These are phyloP conservation scores for Arctium lappa DNA, from an alignment of 129 eudicot species.

Conservation along the genomic window DNA sequence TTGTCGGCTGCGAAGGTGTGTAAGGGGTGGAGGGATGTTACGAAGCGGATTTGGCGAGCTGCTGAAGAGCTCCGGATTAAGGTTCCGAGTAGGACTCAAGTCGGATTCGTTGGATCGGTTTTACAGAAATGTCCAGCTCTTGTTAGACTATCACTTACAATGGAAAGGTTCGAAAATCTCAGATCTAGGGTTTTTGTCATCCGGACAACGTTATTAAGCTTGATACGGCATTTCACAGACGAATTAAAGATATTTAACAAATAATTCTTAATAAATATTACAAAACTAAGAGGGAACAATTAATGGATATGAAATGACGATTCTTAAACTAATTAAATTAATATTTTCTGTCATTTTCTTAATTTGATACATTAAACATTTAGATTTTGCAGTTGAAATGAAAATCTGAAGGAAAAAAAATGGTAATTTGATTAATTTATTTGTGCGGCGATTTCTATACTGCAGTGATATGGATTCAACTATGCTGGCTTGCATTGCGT, in stretches of 20 bases:
- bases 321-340: neutral
- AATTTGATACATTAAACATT: neutral
- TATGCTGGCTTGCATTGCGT: conserved; percentile 93
- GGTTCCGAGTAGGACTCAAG: conserved; percentile 63
- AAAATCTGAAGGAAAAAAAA: neutral
- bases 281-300: neutral
- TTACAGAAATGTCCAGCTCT: conserved; percentile 72
- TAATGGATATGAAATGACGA: neutral
- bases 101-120: conserved; percentile 74
- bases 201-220: neutral
- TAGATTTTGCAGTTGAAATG: neutral
- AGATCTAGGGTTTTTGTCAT: conserved; percentile 36
- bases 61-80: conserved; percentile 79
- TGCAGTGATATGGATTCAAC: conserved; percentile 95
- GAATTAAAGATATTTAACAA: neutral
- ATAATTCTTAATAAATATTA: neutral
- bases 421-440: neutral
- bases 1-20: conserved; percentile 80
- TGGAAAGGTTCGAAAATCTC: conserved; percentile 70
- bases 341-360: neutral
- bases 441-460: conserved; percentile 15
- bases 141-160: conserved; percentile 61
- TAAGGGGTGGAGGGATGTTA: conserved; percentile 76
- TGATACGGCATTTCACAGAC: neutral
- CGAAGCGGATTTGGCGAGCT: conserved; percentile 69